phyloP scores from a whole-genome alignment of 2,329 filamentous ascomycete genomes.

The Neopestalotiopsis sp. region DNA sequence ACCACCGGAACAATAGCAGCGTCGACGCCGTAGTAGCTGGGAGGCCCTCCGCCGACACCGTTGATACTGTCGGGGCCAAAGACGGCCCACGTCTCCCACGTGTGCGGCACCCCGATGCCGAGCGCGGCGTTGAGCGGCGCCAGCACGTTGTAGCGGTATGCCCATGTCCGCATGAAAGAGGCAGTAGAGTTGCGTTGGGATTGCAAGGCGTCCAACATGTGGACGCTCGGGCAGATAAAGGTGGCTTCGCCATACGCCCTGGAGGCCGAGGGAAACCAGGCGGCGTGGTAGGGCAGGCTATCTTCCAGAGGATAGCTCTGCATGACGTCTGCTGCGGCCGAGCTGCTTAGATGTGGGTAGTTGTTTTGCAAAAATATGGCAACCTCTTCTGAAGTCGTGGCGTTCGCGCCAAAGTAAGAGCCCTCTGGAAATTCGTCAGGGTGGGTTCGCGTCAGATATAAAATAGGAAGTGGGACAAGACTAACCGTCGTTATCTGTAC shows the following conservation, averaged over 20 bases:
- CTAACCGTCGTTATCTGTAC: constrained; percentile 49
- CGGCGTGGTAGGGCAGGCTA: constrained; percentile 42
- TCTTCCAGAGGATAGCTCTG: constrained; percentile 44
- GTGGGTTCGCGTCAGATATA: background rate
- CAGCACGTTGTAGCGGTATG: constrained; percentile 56
- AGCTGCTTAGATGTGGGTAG: constrained; percentile 47
- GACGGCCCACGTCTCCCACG: constrained; percentile 53
- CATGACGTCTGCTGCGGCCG: constrained; percentile 42
- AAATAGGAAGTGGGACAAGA: background rate
- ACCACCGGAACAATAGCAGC: constrained; percentile 49
- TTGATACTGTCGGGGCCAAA: constrained; percentile 49
- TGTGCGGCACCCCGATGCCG: constrained; percentile 55
- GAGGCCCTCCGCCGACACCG: constrained; percentile 30
- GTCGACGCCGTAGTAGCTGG: constrained; percentile 52
- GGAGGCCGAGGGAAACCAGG: constrained; percentile 44
- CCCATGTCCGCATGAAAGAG: constrained; percentile 41
- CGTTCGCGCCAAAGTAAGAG: constrained; percentile 48
- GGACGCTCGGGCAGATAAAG: constrained; percentile 35
- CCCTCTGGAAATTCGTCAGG: constrained; percentile 46
- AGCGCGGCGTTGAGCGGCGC: constrained; percentile 40
- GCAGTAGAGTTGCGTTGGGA: constrained; percentile 15
- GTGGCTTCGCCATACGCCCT: constrained; percentile 51
- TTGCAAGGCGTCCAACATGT: constrained; percentile 39
- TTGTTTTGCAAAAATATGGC: constrained; percentile 50
- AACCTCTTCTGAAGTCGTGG: constrained; percentile 40